These are phyloP conservation scores for Claviceps monticola DNA, from an alignment of 2,329 filamentous ascomycete genomes.

Conservation along the genomic window DNA sequence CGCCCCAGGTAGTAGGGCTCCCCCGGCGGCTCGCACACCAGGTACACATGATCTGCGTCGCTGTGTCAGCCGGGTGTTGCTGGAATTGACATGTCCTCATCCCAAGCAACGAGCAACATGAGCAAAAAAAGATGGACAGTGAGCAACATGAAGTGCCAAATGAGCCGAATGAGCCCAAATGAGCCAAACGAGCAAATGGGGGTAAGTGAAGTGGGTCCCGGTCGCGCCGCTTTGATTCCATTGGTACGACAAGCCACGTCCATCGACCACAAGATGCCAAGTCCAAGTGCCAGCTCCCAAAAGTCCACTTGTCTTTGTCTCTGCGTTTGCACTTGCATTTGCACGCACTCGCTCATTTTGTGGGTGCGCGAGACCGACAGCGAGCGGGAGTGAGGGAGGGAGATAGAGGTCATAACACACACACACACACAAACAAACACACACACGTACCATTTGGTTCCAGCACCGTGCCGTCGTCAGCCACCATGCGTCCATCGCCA, in stretches of 20 bases:
- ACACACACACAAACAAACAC: too few relatives aligned
- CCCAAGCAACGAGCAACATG: neutral
- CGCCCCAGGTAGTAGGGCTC: slow-evolving; percentile 96
- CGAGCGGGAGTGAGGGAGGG: neutral
- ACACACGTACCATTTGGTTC: slow-evolving; percentile 63
- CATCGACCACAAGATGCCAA: neutral
- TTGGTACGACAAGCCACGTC: neutral
- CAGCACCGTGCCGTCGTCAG: slow-evolving; percentile 80
- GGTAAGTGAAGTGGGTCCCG: slow-evolving; percentile 4
- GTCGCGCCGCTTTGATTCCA: slow-evolving; percentile 5
- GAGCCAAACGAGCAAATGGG: neutral
- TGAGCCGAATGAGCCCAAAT: too few relatives aligned
- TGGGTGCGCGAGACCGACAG: neutral
- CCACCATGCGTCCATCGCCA: slow-evolving; percentile 58
- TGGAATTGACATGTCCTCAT: slow-evolving; percentile 4
- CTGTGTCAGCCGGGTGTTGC: slow-evolving; percentile 6
- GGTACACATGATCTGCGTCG: slow-evolving; percentile 63
- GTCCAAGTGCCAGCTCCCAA: neutral
- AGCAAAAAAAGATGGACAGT: too few relatives aligned
- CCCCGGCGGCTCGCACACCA: slow-evolving; percentile 92
- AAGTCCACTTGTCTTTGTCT: neutral
- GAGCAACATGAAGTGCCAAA: too few relatives aligned
- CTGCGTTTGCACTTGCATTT: slow-evolving; percentile 1
- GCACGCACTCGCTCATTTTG: neutral
- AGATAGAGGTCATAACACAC: neutral